Evolutionary conservation across 306 rosid genomes (phyloP), one percentile per base, ranked within the genome.

Genomic region (Dalbergia oliveri): DNA sequence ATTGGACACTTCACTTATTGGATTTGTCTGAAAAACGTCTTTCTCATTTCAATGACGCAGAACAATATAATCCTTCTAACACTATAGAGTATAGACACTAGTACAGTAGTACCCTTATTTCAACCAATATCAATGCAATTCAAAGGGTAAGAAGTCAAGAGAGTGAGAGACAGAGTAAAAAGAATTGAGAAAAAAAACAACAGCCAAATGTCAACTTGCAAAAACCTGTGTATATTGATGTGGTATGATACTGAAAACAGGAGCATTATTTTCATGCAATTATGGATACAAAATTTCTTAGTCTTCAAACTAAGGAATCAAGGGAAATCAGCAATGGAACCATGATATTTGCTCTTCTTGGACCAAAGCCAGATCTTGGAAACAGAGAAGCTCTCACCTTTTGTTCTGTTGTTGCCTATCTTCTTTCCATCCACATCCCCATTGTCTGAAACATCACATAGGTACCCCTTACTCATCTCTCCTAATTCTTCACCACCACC

Each of bases 361-460:
- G 94, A 86, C 98, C 97, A 92, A 23, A 89, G 97, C 99, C 97
- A 94, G 60, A 91, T 94, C 87, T 94, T 94, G 4, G 99, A 94
- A 56, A 94, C 94, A 16, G 99, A 94, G 56, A 92, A 91, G 88
- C 99, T 94, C 65, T 94, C 99, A 49, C 90, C 90, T 76, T 76
- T 91, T 4, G 61, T 60, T 56, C 86, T 66, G 11, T 79, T 66
- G 8, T 82, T 60, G 10, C 78, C 79, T 76, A 94, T 92, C 80
- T 70, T 91, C 94, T 86, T 92, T 5, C 93, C 93, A 13, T 84
- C 89, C 66, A 65, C 78, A 72, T 91, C 88, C 23, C 65, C 89
- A 73, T 78, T 31, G 43, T 69, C 84, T 51, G 71, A 13, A 43
- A 69, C 34, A 3, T 72, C 79, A 7, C 47, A 43, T 9, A 43